phyloP scores from a whole-genome alignment of 2,329 filamentous ascomycete species.

The Emmonsia crescens region DNA sequence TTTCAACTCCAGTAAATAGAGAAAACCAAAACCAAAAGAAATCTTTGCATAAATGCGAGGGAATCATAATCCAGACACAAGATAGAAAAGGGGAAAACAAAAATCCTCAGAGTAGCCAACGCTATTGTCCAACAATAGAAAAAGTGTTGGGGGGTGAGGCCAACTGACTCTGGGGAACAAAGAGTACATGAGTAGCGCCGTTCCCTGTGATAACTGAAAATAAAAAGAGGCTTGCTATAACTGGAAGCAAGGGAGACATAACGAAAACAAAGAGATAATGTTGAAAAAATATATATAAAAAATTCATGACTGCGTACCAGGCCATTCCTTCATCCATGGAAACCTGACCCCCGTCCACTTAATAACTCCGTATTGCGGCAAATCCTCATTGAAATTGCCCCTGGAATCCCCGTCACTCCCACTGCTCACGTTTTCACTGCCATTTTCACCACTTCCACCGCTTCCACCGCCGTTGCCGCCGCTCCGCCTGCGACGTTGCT shows the following conservation, averaged over 20 bases:
- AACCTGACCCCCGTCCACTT: conserved; percentile 32
- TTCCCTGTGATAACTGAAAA: background rate
- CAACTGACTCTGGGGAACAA: background rate
- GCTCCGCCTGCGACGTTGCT: conserved; percentile 23
- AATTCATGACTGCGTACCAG: background rate
- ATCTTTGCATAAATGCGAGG: background rate
- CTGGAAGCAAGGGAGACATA: background rate
- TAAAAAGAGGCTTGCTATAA: background rate
- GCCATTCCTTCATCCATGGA: conserved; percentile 32
- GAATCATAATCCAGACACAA: background rate
- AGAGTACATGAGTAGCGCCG: background rate
- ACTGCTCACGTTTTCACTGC: conserved; percentile 3
- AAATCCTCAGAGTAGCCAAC: background rate
- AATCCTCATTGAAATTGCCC: conserved; percentile 13
- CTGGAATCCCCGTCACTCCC: conserved; percentile 8
- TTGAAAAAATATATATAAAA: background rate
- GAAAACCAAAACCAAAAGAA: background rate
- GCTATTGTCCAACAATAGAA: background rate
- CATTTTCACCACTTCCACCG: conserved; percentile 8
- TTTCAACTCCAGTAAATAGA: background rate
- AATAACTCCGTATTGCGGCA: conserved; percentile 31
- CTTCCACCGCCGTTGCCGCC: conserved; percentile 6
- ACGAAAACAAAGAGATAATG: background rate
- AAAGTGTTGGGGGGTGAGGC: background rate
- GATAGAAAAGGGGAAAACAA: background rate